Base-by-base conservation (phyloP, 2,329 filamentous ascomycete genomes). In the Raffaelea ambrosiae region DNA sequence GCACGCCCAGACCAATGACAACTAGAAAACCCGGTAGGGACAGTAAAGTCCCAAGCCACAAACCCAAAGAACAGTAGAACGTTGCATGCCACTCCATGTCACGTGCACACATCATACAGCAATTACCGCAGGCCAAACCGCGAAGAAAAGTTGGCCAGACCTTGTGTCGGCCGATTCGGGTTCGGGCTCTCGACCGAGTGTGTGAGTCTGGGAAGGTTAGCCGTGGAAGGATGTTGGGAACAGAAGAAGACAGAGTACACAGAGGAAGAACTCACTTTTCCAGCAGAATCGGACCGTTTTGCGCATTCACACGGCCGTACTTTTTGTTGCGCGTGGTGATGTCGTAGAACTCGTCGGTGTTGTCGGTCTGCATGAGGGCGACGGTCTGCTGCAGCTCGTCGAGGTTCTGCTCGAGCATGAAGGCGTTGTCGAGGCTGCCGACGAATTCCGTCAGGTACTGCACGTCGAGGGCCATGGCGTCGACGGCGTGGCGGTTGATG, bases 261-360 rank as follows among this genome's bases (percentile, higher is more conserved):
- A 16, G 16, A 14, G 38, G 42, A 20, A 14, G 13, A 58, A 74
- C 55, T 75, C 18, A 88, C 86, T 98, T 98, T 69, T 97, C 91
- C n/a, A 98, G 66, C 52, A 98, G 63, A 38, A 88, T 73, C 0
- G 90, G 88, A 0, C 91, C 93, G 62, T 94, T 94, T 63, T 94
- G 74, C 46, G 88, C 86, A 66, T 97, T 88, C 31, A 98, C 94
- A 47, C 88, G 83, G 16, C 89, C 86, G 62, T 95, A 98, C 63
- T 95, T 94, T 69, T 86, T 90, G 67, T 96, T 95, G 46, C 89
- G 74, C 14, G 84, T 86, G 5, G 84, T 86, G 44, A 93, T 84
- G 61, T 98, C 93, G 63, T 93, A 98, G 65, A 95, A 98, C 64
- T 97, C 91, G 55, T 97, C 90, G n/a, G 88, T 81, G 58, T 95